These are phyloP conservation scores for Dactylellina parvicollis DNA, from an alignment of 2,329 filamentous ascomycete species.

Conservation along the genomic window DNA sequence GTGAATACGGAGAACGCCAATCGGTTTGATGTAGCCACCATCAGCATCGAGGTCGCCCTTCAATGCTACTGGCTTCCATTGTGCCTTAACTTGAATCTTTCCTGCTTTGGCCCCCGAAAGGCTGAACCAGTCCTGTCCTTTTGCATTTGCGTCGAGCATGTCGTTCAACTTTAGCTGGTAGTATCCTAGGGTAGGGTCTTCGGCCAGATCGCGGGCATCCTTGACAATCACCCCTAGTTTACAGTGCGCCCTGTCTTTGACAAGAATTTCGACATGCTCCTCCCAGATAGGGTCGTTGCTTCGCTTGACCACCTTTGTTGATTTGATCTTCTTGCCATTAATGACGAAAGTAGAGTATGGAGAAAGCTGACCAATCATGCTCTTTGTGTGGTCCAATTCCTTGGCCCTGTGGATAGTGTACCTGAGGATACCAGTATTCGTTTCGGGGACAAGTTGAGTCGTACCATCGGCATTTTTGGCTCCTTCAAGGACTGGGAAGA, in stretches of 20 bases:
- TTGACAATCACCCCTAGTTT: slow-evolving; percentile 93
- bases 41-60: slow-evolving; percentile 75
- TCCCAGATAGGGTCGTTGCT: slow-evolving; percentile 98
- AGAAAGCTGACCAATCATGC: slow-evolving; percentile 87
- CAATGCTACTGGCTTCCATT: slow-evolving; percentile 95
- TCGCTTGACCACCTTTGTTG: slow-evolving; percentile 90
- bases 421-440: slow-evolving; percentile 90
- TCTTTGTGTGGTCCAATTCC: slow-evolving; percentile 91
- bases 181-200: slow-evolving; percentile 85
- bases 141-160: slow-evolving; percentile 86
- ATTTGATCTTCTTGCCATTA: slow-evolving; percentile 90
- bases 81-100: slow-evolving; percentile 85
- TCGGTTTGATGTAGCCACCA: slow-evolving; percentile 89
- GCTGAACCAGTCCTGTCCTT: slow-evolving; percentile 97
- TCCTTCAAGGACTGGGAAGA: slow-evolving; percentile 89
- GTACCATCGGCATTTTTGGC: slow-evolving; percentile 79
- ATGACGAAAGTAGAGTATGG: slow-evolving; percentile 88
- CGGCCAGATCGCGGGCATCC: slow-evolving; percentile 85
- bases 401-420: slow-evolving; percentile 97
- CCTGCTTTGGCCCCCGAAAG: slow-evolving; percentile 82
- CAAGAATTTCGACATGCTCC: slow-evolving; percentile 91
- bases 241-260: slow-evolving; percentile 90
- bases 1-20: slow-evolving; percentile 94
- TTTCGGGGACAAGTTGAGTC: slow-evolving; percentile 81
- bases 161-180: slow-evolving; percentile 97